Evolutionary conservation across 306 rosid genomes (phyloP), one percentile per base, ranked within the genome.

Genomic region (Vicia villosa): DNA sequence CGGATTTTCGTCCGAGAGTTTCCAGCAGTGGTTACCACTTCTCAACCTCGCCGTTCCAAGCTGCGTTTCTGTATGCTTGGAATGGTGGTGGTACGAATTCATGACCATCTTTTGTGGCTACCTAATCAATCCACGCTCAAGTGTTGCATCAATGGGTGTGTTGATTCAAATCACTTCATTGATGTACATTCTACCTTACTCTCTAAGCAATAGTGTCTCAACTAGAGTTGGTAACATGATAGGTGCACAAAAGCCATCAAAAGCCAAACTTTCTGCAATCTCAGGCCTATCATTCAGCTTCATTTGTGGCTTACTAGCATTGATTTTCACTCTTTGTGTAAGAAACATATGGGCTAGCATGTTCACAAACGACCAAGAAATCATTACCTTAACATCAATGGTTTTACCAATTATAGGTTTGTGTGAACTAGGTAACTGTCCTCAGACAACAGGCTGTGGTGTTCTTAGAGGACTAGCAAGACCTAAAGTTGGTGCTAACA

Each of bases 1-100:
- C 2, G 94, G 94, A 1, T 81, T 90, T 20, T 83, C 96, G 0
- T 8, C 10, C 10, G 89, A 90, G 22, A 73, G 86, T 70, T 89
- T 93, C 3, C 64, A 47, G 15, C 81, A 80, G 22, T 93, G 97
- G 97, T 77, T 50, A 16, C 40, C 80, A 0, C 93, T 93, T 7
- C 74, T 93, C 4, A 83, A 82, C 64, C 50, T 93, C 55, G 93
- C 98, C 1, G 75, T 93, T 11, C 94, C 98, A 5, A 90, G 97
- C 76, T 93, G 98, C 80, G 69, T 93, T 55, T 93, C 98, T 0
- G 94, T 93, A 7, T 93, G 98, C 45, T 83, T 93, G 14, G 98
- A 93, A 73, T 93, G 98, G 98, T 93, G 98, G 98, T 93, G 98
- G 98, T 93, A 93, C 60, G 98, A 93, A 77, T 90, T 93, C 63